These are phyloP conservation scores for Phoenix dactylifera DNA, from an alignment of 176 grass and related monocot species.

Conservation along the genomic window DNA sequence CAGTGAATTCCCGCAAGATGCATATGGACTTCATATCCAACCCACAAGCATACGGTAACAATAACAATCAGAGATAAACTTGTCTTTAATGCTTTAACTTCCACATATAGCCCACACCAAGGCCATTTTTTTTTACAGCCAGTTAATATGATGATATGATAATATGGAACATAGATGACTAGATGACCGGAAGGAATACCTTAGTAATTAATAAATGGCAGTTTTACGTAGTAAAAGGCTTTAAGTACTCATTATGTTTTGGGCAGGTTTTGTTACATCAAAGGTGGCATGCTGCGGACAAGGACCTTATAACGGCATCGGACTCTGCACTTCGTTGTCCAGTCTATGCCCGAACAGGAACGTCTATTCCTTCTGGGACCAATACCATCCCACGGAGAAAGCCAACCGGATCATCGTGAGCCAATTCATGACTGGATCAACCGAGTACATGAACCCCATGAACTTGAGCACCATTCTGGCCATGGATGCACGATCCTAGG, in stretches of 20 bases:
- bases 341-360: slow-evolving; percentile 49
- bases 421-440: slow-evolving; percentile 36
- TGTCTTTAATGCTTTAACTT: too few relatives aligned
- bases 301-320: slow-evolving; percentile 64
- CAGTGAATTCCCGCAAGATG: slow-evolving; percentile 43
- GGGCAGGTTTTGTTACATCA: slow-evolving; percentile 51
- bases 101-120: too few relatives aligned
- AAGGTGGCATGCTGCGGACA: slow-evolving; percentile 77
- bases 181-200: too few relatives aligned
- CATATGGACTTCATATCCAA: slow-evolving; percentile 69
- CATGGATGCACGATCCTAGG: slow-evolving; percentile 24
- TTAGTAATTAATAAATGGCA: too few relatives aligned
- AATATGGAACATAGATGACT: too few relatives aligned
- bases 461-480: slow-evolving; percentile 74
- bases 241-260: too few relatives aligned
- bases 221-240: too few relatives aligned
- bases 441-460: slow-evolving; percentile 63
- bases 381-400: slow-evolving; percentile 75
- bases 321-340: slow-evolving; percentile 61
- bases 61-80: too few relatives aligned
- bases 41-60: slow-evolving; percentile 39
- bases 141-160: too few relatives aligned
- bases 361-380: slow-evolving; percentile 77
- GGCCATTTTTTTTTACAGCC: too few relatives aligned
- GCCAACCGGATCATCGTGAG: slow-evolving; percentile 63